These are phyloP conservation scores for Leptographium procerum DNA, from an alignment of 2,329 filamentous ascomycete genomes.

Conservation along the genomic window DNA sequence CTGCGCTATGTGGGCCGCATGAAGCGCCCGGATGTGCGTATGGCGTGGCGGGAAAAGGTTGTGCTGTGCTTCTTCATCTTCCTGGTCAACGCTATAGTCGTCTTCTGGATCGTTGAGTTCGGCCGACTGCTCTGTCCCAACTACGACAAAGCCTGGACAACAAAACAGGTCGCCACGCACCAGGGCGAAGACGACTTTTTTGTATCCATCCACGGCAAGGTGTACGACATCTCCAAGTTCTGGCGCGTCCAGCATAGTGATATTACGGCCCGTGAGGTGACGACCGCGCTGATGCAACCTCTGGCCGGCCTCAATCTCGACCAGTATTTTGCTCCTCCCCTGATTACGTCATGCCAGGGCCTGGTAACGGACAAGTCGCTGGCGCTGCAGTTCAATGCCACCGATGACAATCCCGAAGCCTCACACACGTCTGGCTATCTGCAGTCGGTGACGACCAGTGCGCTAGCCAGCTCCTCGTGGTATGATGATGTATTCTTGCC, in stretches of 20 bases:
- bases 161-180: slow-evolving; percentile 58
- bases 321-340: slow-evolving; percentile 72
- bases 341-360: slow-evolving; percentile 62
- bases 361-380: slow-evolving; percentile 51
- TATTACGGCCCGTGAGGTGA: slow-evolving; percentile 43
- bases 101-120: slow-evolving; percentile 89
- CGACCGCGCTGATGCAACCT: slow-evolving; percentile 55
- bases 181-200: slow-evolving; percentile 66
- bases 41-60: slow-evolving; percentile 95
- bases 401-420: slow-evolving; percentile 41
- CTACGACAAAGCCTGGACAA: slow-evolving; percentile 77
- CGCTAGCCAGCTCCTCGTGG: slow-evolving; percentile 58
- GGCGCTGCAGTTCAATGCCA: slow-evolving; percentile 52
- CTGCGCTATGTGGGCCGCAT: slow-evolving; percentile 80
- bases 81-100: slow-evolving; percentile 65
- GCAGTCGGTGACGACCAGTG: slow-evolving; percentile 43
- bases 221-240: slow-evolving; percentile 88
- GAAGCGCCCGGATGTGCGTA: slow-evolving; percentile 91
- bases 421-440: slow-evolving; percentile 59
- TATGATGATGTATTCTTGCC: slow-evolving; percentile 66
- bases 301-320: slow-evolving; percentile 72
- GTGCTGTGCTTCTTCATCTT: slow-evolving; percentile 72
- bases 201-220: slow-evolving; percentile 75
- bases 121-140: slow-evolving; percentile 82
- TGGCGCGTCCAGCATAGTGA: slow-evolving; percentile 81